Base-by-base conservation (phyloP, 2,329 filamentous ascomycete genomes). In the Trichothecium sympodiale region DNA sequence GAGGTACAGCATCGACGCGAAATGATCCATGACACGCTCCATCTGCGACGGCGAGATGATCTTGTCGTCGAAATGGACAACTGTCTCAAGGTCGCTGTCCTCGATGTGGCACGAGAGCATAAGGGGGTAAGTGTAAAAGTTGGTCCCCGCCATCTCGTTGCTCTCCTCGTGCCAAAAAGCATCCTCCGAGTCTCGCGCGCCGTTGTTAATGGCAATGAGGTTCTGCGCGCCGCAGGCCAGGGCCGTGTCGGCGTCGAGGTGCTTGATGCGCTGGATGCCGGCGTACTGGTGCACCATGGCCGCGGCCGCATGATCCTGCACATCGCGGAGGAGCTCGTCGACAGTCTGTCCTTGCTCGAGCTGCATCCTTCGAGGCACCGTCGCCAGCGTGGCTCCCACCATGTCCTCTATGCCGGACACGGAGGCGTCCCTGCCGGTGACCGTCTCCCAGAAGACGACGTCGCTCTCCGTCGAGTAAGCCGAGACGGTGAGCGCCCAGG, bases 51-150 rank as follows among this genome's bases (percentile, higher is more conserved):
- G 25, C 1, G 33, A 31, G 5, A 48, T 16, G 2, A 47, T 16
- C 2, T 36, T n/a, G 0, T 28, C 8, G 15, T 48, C 46, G 16
- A 44, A 48, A 17, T 48, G 46, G 0, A 48, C 43, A 14, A 44
- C 39, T 10, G 44, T 44, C 14, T 48, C 46, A 3, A 48, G n/a
- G 23, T 41, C 33, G 0, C 29, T 26, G 7, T 45, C 41, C 5
- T 33, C 18, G 5, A 47, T 29, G 15, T 48, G 46, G 3, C 46
- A 48, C 1, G 46, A 48, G 0, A 48, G 38, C 46, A 48, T 48
- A n/a, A 48, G 41, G 0, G 46, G 42, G 14, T 48, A 48, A 1
- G 46, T 47, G 4, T 48, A 48, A 16, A 48, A 48, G 17, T 48
- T 48, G 1, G 46, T 47, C 3, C 46, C 46, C 2, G 38, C 46